Conservation (phyloP, 2,329 filamentous ascomycete species). For the Ascochyta pisi region DNA sequence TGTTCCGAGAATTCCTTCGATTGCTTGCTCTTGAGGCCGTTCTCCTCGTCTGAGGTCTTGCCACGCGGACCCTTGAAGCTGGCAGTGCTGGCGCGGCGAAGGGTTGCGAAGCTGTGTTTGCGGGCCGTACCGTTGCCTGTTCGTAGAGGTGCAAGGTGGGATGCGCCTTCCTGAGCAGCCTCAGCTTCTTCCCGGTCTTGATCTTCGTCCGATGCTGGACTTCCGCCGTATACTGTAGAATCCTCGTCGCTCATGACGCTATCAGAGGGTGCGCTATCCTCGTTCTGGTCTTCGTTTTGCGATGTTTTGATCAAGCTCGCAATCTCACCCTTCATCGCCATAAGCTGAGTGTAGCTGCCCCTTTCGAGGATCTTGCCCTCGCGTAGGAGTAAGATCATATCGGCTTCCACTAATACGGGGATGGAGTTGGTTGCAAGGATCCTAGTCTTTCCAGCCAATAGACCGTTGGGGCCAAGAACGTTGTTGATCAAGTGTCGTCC, state of each 20-base stretch:
- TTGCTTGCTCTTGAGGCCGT: slow-evolving; percentile 78
- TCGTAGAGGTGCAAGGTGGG: slow-evolving; percentile 76
- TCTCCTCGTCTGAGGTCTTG: slow-evolving; percentile 84
- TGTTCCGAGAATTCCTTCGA: slow-evolving; percentile 88
- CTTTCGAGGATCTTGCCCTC: slow-evolving; percentile 85
- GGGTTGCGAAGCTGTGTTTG: slow-evolving; percentile 73
- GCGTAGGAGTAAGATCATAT: slow-evolving; percentile 84
- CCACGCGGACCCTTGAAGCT: slow-evolving; percentile 87
- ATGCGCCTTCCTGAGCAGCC: slow-evolving; percentile 72
- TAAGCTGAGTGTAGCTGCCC: slow-evolving; percentile 87
- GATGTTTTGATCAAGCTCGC: slow-evolving; percentile 81
- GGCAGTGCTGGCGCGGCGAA: slow-evolving; percentile 88
- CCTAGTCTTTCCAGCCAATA: slow-evolving; percentile 84
- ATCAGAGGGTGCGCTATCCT: slow-evolving; percentile 57
- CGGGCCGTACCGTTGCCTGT: slow-evolving; percentile 64
- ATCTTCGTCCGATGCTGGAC: slow-evolving; percentile 57
- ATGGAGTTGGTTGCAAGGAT: slow-evolving; percentile 96
- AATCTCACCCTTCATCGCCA: slow-evolving; percentile 93
- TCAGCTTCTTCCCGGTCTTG: slow-evolving; percentile 61
- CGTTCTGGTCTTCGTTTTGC: slow-evolving; percentile 60
- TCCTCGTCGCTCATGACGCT: slow-evolving; percentile 73
- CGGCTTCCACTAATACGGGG: slow-evolving; percentile 84
- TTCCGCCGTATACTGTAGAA: slow-evolving; percentile 61
- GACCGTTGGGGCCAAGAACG: slow-evolving; percentile 83
- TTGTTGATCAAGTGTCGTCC: slow-evolving; percentile 94